phyloP scores from a whole-genome alignment of 805 yeast species.

The Cyberlindnera xishuangbannaensis region DNA sequence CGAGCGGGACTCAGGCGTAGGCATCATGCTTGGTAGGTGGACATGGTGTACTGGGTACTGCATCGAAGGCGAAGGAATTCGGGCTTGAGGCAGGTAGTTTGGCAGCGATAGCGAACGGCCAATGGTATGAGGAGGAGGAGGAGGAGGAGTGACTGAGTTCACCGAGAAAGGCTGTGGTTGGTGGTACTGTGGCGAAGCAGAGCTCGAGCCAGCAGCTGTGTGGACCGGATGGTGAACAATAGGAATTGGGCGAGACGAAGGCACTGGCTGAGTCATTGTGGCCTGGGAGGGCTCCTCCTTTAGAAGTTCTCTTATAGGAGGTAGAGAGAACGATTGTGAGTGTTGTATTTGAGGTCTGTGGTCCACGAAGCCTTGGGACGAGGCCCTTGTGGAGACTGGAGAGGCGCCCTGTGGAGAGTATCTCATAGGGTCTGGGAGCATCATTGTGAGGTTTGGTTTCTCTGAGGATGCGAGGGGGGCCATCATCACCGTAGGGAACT shows the following conservation, averaged over 20 bases:
- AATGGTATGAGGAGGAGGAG: constrained; percentile 1
- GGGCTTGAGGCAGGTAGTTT: constrained; percentile 8
- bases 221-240: no score
- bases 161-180: background rate
- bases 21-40: constrained; percentile 4
- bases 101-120: constrained; percentile 10
- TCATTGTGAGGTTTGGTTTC: constrained; percentile 15
- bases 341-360: constrained; percentile 9
- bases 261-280: background rate
- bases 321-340: constrained; percentile 13
- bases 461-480: constrained; percentile 9
- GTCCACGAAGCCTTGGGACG: constrained; percentile 1
- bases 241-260: constrained; percentile 3
- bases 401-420: constrained; percentile 7
- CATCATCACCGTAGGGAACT: constrained; percentile 7
- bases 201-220: no score
- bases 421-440: constrained; percentile 20
- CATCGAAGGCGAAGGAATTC: constrained; percentile 5
- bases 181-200: constrained; percentile 4
- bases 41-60: constrained; percentile 2
- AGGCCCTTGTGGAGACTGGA: constrained; percentile 1
- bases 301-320: constrained; percentile 18
- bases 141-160: constrained; percentile 1
- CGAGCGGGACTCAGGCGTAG: constrained; percentile 16
- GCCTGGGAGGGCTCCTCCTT: constrained; percentile 4